Evolutionary conservation across 805 yeast genomes (phyloP), one percentile per base, ranked within the genome.

Genomic region (Pichia heedii): DNA sequence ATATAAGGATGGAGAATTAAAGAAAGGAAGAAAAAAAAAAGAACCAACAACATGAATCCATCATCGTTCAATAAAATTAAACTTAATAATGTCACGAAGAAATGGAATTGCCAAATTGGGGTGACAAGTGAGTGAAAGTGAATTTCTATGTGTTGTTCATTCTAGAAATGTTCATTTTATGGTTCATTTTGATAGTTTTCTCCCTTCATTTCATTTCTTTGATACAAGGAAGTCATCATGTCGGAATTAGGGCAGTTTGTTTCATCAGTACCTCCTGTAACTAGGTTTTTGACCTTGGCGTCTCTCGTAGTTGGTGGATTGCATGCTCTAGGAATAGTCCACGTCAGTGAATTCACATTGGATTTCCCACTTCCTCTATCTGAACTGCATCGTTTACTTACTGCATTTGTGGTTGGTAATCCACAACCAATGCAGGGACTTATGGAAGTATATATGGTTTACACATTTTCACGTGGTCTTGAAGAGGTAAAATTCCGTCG

Each of bases 251-350:
- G 56, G 11, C 62, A 54, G 45, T 69, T 69, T 49, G 64, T 69
- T 10, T 54, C 59, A 3, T 55, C 68, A 0, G 74, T 80, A 7
- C 85, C 85, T 1, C 81, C 83, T 4, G 76, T 79, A 22, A 79
- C 85, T 4, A 63, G 84, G 47, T 68, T 72, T 37, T 62, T 79
- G 42, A 74, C 78, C 2, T 61, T 77, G 33, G 54, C 72, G 3
- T 63, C 80, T 1, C 62, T 75, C 21, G 60, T 68, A 12, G 66
- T 70, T 41, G 69, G 73, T 2, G 67, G 76, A 2, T 45, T 67
- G 19, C 58, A 58, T 30, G 57, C 69, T 4, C 52, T 70, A 21
- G 61, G 62, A 2, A 37, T 63, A 22, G 41, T 59, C 20, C 44
- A 51, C 11, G 51, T 50, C 24, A 33, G 50, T 3, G 41, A 54